Evolutionary conservation across 176 grass and related monocot species (phyloP).

Genomic region (Triticum monococcum): DNA sequence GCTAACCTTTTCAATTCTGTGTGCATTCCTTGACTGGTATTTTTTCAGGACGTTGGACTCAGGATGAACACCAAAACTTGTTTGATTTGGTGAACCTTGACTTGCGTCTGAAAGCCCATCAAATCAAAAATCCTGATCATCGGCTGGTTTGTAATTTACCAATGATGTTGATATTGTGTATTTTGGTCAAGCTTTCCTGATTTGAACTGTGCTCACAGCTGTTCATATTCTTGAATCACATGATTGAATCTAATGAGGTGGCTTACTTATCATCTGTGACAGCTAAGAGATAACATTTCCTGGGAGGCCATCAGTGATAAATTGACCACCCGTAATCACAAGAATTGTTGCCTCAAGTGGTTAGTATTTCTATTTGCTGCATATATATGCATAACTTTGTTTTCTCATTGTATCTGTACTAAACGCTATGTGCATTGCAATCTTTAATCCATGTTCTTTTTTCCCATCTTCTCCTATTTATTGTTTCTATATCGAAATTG

Average conservation of each 20-base stretch:
- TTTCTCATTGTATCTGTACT: not conserved
- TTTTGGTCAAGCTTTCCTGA: slow-evolving; percentile 3
- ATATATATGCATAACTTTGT: not conserved
- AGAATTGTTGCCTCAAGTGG: slow-evolving; percentile 57
- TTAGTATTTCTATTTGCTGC: slow-evolving; percentile 40
- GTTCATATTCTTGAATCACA: slow-evolving; percentile 22
- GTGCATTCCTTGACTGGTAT: not conserved
- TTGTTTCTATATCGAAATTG: not conserved
- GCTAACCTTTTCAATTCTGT: slow-evolving; percentile 8
- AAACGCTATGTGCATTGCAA: not conserved
- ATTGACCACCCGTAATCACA: slow-evolving; percentile 51
- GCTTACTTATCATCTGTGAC: slow-evolving; percentile 39
- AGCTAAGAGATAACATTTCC: slow-evolving; percentile 78
- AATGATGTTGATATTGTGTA: slow-evolving; percentile 7
- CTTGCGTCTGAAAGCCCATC: slow-evolving; percentile 57
- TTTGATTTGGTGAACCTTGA: slow-evolving; percentile 92
- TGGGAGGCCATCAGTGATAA: slow-evolving; percentile 86
- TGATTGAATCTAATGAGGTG: slow-evolving; percentile 16
- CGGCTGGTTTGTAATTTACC: slow-evolving; percentile 44
- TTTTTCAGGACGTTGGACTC: slow-evolving; percentile 57
- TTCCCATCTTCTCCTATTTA: not conserved
- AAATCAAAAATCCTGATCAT: slow-evolving; percentile 29
- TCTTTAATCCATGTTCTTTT: not conserved
- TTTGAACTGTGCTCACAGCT: slow-evolving; percentile 25
- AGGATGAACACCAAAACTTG: slow-evolving; percentile 71